Conservation (phyloP, 2,329 filamentous ascomycete species). For the Talaromyces funiculosus region DNA sequence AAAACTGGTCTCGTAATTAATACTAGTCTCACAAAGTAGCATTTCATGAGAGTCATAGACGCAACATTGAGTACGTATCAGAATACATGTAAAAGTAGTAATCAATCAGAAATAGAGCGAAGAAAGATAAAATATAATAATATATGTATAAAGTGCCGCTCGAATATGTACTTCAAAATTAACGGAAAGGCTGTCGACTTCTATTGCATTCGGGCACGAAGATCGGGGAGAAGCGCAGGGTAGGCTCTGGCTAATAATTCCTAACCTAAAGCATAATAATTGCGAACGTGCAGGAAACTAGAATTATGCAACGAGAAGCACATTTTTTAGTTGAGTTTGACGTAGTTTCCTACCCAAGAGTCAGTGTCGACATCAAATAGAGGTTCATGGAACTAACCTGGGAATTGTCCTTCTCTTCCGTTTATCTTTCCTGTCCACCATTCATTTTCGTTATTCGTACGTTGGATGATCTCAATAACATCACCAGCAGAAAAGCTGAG, state of each 20-base stretch:
- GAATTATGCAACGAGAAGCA: not conserved
- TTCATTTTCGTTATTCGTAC: conserved; percentile 88
- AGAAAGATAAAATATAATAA: not conserved
- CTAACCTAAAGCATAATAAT: not conserved
- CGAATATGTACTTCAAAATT: conserved; percentile 10
- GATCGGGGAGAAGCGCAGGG: not conserved
- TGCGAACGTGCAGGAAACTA: not conserved
- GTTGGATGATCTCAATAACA: conserved; percentile 75
- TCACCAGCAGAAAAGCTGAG: conserved; percentile 86
- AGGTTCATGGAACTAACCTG: conserved; percentile 55
- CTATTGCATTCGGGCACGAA: not conserved
- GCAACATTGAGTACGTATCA: not conserved
- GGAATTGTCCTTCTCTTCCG: conserved; percentile 84
- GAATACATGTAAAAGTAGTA: not conserved
- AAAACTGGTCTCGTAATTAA: not conserved
- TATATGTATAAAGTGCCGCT: conserved; percentile 9
- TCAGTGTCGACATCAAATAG: not conserved
- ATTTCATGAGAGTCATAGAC: not conserved
- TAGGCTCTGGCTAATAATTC: not conserved
- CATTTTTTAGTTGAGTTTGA: conserved; percentile 32
- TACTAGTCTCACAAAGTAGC: not conserved
- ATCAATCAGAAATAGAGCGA: not conserved
- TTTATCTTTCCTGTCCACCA: conserved; percentile 88
- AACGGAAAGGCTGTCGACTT: not conserved
- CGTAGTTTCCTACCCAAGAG: conserved; percentile 34